phyloP scores from a whole-genome alignment of 1,284 basidiomycete genomes.

The Austroboletus novae-zelandiae region DNA sequence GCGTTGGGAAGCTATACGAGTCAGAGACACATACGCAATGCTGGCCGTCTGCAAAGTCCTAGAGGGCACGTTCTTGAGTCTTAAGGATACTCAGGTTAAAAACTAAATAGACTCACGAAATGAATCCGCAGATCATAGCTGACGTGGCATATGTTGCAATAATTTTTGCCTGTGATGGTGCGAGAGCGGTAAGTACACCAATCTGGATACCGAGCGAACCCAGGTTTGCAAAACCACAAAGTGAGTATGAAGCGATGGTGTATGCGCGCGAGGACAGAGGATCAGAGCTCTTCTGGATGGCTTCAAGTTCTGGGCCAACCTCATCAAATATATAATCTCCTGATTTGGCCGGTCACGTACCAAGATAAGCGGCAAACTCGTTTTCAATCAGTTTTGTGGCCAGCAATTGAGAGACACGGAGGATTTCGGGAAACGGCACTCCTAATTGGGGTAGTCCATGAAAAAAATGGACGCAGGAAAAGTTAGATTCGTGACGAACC shows the following conservation, averaged over 20 bases:
- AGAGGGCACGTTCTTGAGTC: neutral
- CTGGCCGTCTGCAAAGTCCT: conserved; percentile 69
- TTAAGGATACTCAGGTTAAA: neutral
- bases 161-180: conserved; percentile 69
- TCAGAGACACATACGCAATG: conserved; percentile 53
- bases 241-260: conserved; percentile 78
- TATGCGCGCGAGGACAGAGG: conserved; percentile 71
- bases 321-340: neutral
- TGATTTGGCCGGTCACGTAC: conserved; percentile 25
- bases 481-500: conserved; percentile 33
- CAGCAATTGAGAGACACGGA: conserved; percentile 75
- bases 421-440: conserved; percentile 70
- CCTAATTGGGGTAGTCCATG: conserved; percentile 35
- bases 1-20: conserved; percentile 1
- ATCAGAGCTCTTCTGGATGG: conserved; percentile 45
- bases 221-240: conserved; percentile 90
- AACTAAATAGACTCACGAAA: conserved; percentile 40
- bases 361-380: conserved; percentile 80
- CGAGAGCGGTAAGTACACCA: conserved; percentile 82
- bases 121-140: conserved; percentile 80
- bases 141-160: conserved; percentile 73
- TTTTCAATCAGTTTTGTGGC: conserved; percentile 87
- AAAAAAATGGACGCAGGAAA: neutral
- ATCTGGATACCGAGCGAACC: conserved; percentile 88
- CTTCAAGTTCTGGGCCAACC: conserved; percentile 44